Percentiles rank a stretch among this genome's conserved stretches.
These are phyloP conservation scores for Platanthera zijinensis DNA, from an alignment of 106 monocot species.

Conservation along the genomic window DNA sequence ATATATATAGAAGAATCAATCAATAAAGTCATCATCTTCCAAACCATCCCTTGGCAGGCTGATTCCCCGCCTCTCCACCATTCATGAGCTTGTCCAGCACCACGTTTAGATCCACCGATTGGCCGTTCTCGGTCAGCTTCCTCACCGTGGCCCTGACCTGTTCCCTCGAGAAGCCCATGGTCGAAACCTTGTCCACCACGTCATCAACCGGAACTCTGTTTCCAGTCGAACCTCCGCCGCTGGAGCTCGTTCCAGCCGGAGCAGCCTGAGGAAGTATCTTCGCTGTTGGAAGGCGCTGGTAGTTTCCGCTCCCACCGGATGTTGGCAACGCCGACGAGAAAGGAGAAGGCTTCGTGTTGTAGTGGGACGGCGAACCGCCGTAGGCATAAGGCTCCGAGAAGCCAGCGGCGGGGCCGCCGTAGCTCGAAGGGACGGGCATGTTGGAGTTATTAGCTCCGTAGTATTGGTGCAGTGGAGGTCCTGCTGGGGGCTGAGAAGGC, in stretches of 20 bases:
- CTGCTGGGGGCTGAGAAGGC: conserved; percentile 26
- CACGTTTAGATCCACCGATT: conserved; percentile 57
- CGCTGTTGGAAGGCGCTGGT: conserved; percentile 43
- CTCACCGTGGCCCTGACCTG: conserved; percentile 27
- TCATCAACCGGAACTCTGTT: conserved; percentile 45
- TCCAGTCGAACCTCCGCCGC: conserved; percentile 14
- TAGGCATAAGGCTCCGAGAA: conserved; percentile 43
- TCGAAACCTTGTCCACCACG: conserved; percentile 55
- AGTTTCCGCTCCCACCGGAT: conserved; percentile 26
- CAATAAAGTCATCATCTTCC: conserved; percentile 18
- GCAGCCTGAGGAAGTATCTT: conserved; percentile 42
- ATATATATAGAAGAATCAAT: background rate
- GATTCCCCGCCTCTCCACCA: conserved; percentile 31
- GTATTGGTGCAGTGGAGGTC: conserved; percentile 30
- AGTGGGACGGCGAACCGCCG: conserved; percentile 46
- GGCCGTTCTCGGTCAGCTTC: conserved; percentile 37
- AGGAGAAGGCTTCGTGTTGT: conserved; percentile 31
- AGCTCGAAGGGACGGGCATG: conserved; percentile 26
- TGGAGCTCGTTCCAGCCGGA: conserved; percentile 19
- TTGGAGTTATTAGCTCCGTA: conserved; percentile 28
- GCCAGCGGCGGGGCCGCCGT: conserved; percentile 17
- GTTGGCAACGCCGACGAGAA: conserved; percentile 21
- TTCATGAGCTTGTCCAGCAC: conserved; percentile 81
- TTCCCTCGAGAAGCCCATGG: conserved; percentile 45
- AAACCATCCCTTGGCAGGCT: conserved; percentile 45